phyloP scores from a whole-genome alignment of 352 stramenopile species.

The Pythium aphanidermatum region DNA sequence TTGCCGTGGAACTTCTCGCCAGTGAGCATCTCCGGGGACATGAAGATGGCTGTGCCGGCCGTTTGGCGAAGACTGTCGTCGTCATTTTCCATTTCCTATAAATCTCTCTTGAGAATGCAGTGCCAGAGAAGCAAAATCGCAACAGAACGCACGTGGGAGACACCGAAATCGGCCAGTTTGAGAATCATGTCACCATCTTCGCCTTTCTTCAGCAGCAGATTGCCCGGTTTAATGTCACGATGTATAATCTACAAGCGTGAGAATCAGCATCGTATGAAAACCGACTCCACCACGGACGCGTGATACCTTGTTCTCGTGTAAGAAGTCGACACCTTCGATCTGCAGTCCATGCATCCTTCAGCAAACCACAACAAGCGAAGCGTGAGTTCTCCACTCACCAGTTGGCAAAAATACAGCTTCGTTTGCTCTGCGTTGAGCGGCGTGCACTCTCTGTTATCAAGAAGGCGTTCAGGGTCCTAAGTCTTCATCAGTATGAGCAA shows the following conservation, averaged over 20 bases:
- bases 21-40: slow-evolving; percentile 75
- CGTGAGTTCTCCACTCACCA: slow-evolving; percentile 47
- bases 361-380: too few relatives aligned
- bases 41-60: slow-evolving; percentile 72
- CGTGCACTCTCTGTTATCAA: slow-evolving; percentile 46
- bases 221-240: slow-evolving; percentile 77
- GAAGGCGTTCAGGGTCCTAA: not conserved
- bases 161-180: slow-evolving; percentile 78
- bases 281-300: too few relatives aligned
- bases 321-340: slow-evolving; percentile 80
- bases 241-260: slow-evolving; percentile 51
- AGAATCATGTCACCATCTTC: slow-evolving; percentile 57
- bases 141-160: slow-evolving; percentile 61
- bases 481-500: not conserved
- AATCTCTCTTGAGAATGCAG: not conserved
- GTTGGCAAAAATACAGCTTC: slow-evolving; percentile 70
- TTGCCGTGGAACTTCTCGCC: slow-evolving; percentile 71
- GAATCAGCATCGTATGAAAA: not conserved
- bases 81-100: slow-evolving; percentile 60
- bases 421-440: slow-evolving; percentile 49
- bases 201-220: slow-evolving; percentile 57
- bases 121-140: too few relatives aligned
- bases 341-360: slow-evolving; percentile 46
- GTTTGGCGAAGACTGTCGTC: slow-evolving; percentile 71
- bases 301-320: slow-evolving; percentile 78